Evolutionary conservation across 352 stramenopile genomes (phyloP), one percentile per base, ranked within the genome.

Genomic region (Phytophthora pluvialis): DNA sequence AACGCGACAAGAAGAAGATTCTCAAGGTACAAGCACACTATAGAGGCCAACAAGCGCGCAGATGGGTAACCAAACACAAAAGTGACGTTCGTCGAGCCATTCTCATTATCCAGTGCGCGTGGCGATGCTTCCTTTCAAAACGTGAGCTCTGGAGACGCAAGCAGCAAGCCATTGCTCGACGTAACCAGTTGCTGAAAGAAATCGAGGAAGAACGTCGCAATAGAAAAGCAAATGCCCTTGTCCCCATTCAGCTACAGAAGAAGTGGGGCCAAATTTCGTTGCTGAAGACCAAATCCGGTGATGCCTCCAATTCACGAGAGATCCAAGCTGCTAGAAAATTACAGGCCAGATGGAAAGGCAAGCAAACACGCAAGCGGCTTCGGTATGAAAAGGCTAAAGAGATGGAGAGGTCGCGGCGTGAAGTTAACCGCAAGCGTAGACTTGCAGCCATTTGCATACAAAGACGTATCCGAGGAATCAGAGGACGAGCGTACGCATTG

Each of bases 1-100:
- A 92, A 29, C 64, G 77, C 7, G 83, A 92, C 40, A 90, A 90
- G 29, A 21, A 25, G 32, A 78, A 78, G 29, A 83, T 89, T 28
- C 12, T 87, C 0, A 70, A 77, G 31, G 64, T 92, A 3, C 83
- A 92, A 58, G 73, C 83, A 7, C 63, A 76, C 33, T 89, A 64
- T 53, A 78, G 83, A 10, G 76, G 79, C 7, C 72, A 71, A 25
- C 39, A 78, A 42, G 69, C 73, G 1, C 79, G 76, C 12, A 67
- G 46, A 62, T 70, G 55, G 25, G 69, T 65, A 36, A 50, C 29
- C 5, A 50, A 62, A 5, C 63, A 89, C 33, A 67, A 62, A 10
- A 1, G 48, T 0, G 51, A 71, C 25, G 58, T 86, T 10, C 18
- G 38, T 4, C 54, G 35, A 15, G 70, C 79, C 2, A 62, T 81